Base-by-base conservation (phyloP, 2,329 filamentous ascomycete genomes). In the Dactylellina cionopaga region DNA sequence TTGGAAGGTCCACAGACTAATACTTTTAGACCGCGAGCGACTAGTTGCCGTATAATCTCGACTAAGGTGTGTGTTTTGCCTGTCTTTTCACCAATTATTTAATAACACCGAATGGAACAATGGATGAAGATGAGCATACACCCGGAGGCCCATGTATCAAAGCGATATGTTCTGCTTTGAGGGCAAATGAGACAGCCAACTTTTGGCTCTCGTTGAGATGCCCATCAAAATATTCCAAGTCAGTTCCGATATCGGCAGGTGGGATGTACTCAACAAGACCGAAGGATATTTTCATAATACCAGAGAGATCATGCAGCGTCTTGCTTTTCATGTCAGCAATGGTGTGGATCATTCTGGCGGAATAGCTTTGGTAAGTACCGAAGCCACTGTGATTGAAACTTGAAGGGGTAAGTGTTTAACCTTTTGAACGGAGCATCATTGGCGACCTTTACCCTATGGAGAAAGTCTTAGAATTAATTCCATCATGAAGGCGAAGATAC, bases 11-110 rank as follows among this genome's bases (percentile, higher is more conserved):
- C 69, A 31, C 69, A 73, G 19, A 73, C 69, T 29, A 73, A 39
- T 13, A 73, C 46, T 43, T 37, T 65, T 7, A 10, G 46, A 43
- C 39, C 52, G 29, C 27, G 41, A 9, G 69, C 60, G 60, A 96
- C 83, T 76, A 98, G 83, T 78, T 99, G 95, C n/a, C 96, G 84
- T 72, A 99, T 96, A 10, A 99, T 84, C 80, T 99, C 95, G 70
- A 99, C 94, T 37, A 99, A 82, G 0, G 95, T 98, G 79, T 98
- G 94, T 0, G 95, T 99, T 80, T 99, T 99, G 51, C 95, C 95
- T 0, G 95, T 99, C 84, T 89, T 63, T 4, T 37, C 22, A 68
- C 37, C 29, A 31, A 17, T 15, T 10, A 35, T 13, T 3, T 31
- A 19, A 22, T 17, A 41, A 47, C 19, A 35, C 24, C 15, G 4